Evolutionary conservation across 1,284 basidiomycete genomes (phyloP), one percentile per base, ranked within the genome.

Genomic region (Leccinum pseudoinsigne): DNA sequence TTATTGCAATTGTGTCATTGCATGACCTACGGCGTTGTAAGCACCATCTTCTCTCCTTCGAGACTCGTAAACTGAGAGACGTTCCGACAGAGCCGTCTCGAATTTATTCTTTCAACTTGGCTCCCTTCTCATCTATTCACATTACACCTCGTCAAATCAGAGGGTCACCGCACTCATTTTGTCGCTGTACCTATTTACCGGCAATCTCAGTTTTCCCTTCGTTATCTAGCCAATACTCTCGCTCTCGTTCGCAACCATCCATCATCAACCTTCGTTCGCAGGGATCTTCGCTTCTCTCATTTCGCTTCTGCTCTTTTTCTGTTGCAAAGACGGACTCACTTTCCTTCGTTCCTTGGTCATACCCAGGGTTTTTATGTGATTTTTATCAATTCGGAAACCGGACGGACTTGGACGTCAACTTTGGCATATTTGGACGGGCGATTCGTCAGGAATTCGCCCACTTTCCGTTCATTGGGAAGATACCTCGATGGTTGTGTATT

Each of bases 21-120:
- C 55, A 64, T 72, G 67, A 72, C 11, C 55, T 21, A 47, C 5
- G 12, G 2, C 14, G 31, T 42, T 50, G 71, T 74, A 51, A 61
- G 72, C 16, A 31, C 69, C n/a, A 31, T 50, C 38, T 36, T 55
- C 51, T 36, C 26, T 57, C 9, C 5, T 55, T 45, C 53, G 36
- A 14, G 14, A 7, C 11, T 14, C 18, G n/a, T 36, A 16, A 42
- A 58, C 60, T 64, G 21, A 72, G 8, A 12, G 16, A 50, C 4
- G 23, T 16, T 42, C n/a, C 21, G 5, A 23, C 55, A 74, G 66
- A 34, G 21, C 6, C 11, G 21, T 45, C 14, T n/a, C 23, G 14
- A 58, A 38, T 18, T 62, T 23, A 47, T 18, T 47, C n/a, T 18
- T 10, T 47, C n/a, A 45, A 45, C n/a, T 45, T 18, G 50, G 31